These are phyloP conservation scores for Geotrichum bryndzae DNA, from an alignment of 1,139 yeast genomes.

Conservation along the genomic window DNA sequence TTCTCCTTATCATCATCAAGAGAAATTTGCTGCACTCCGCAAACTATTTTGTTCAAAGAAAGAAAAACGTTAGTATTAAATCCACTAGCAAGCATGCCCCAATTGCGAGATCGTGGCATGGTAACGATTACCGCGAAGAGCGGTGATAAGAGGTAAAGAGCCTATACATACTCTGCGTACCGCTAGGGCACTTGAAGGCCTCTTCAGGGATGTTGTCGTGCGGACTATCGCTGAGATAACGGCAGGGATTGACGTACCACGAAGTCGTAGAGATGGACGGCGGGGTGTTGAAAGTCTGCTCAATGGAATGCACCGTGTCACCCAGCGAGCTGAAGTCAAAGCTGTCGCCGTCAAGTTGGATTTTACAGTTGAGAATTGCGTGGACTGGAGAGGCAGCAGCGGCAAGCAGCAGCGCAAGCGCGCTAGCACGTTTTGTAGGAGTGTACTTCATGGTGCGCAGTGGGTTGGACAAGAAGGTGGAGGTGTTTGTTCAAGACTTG, in stretches of 20 bases:
- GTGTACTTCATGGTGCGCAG: background rate
- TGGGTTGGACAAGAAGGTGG: background rate
- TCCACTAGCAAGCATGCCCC: background rate
- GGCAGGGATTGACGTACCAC: conserved; percentile 73
- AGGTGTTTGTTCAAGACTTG: background rate
- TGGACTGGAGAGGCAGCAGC: conserved; percentile 26
- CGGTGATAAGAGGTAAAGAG: background rate
- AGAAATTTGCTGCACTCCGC: conserved; percentile 45
- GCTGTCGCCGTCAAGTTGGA: conserved; percentile 40
- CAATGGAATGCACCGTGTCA: conserved; percentile 44
- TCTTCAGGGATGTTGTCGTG: conserved; percentile 31
- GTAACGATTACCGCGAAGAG: conserved; percentile 26
- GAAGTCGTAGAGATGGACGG: conserved; percentile 60
- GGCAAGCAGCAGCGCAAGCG: conserved; percentile 17
- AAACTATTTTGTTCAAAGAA: conserved; percentile 25
- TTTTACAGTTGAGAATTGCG: conserved; percentile 45
- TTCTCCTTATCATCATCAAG: conserved; percentile 38
- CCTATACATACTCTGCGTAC: conserved; percentile 44
- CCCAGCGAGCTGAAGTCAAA: conserved; percentile 39
- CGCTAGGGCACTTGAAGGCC: conserved; percentile 49
- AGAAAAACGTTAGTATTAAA: background rate
- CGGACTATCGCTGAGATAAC: conserved; percentile 34
- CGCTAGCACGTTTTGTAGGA: background rate
- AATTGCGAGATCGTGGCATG: background rate
- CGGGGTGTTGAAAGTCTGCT: conserved; percentile 54